Conservation (phyloP, 495 filamentous ascomycete species). For the Diplogelasinospora grovesii region DNA sequence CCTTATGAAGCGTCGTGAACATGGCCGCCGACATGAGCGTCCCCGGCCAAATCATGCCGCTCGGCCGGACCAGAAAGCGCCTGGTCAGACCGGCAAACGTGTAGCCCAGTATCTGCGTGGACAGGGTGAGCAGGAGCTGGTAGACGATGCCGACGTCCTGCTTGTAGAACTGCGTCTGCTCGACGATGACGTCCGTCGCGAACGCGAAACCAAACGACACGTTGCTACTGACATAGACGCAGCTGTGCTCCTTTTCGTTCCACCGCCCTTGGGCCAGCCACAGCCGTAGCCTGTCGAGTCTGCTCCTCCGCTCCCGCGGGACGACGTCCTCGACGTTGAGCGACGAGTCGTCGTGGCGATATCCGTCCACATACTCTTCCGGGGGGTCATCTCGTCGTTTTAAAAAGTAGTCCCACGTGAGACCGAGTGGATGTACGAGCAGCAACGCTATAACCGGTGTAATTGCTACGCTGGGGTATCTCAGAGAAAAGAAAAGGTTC, state of each 20-base stretch:
- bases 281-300: slow-evolving; percentile 44
- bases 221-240: slow-evolving; percentile 83
- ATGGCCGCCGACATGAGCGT: slow-evolving; percentile 83
- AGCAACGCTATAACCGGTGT: slow-evolving; percentile 78
- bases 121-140: slow-evolving; percentile 72
- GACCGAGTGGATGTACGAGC: slow-evolving; percentile 72
- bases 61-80: slow-evolving; percentile 73
- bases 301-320: slow-evolving; percentile 20
- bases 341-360: slow-evolving; percentile 21
- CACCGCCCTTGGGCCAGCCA: slow-evolving; percentile 76
- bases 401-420: slow-evolving; percentile 66
- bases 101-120: slow-evolving; percentile 80
- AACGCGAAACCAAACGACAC: slow-evolving; percentile 89
- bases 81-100: slow-evolving; percentile 73
- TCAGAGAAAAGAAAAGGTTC: slow-evolving; percentile 75
- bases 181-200: slow-evolving; percentile 77
- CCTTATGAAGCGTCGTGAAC: slow-evolving; percentile 79
- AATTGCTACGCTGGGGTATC: slow-evolving; percentile 82
- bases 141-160: slow-evolving; percentile 68
- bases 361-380: slow-evolving; percentile 53
- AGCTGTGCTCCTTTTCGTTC: slow-evolving; percentile 84
- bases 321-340: slow-evolving; percentile 8
- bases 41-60: slow-evolving; percentile 88
- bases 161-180: slow-evolving; percentile 82
- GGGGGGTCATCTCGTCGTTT: slow-evolving; percentile 56